Percentiles rank a stretch among this genome's conserved stretches.
Conservation (phyloP, 176 grass and related monocot species). For the Oropetium thomaeum region DNA sequence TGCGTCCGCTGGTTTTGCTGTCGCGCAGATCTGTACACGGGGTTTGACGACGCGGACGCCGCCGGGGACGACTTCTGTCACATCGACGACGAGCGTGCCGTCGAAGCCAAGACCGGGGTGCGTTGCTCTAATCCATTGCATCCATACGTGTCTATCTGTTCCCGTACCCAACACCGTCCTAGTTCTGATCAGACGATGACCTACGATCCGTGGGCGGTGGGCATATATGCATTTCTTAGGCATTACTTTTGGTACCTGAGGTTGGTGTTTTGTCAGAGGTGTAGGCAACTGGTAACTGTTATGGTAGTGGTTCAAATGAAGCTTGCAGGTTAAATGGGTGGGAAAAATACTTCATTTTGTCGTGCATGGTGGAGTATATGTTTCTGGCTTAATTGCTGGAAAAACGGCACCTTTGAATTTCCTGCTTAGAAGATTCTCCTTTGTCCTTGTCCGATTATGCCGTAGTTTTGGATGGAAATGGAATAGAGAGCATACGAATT, state of each 20-base stretch:
- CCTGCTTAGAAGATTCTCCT: neutral
- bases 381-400: neutral
- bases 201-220: neutral
- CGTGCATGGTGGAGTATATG: neutral
- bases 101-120: slow-evolving; percentile 78
- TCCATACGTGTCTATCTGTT: too few relatives aligned
- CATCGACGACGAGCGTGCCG: slow-evolving; percentile 78
- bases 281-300: neutral
- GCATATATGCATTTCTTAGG: neutral
- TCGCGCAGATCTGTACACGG: slow-evolving; percentile 63
- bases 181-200: neutral
- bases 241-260: neutral
- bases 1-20: neutral
- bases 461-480: neutral
- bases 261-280: neutral
- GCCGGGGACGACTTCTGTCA: slow-evolving; percentile 57
- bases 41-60: slow-evolving; percentile 55
- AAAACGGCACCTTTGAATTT: neutral
- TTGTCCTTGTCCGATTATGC: neutral
- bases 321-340: neutral
- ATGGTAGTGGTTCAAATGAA: too few relatives aligned
- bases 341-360: neutral
- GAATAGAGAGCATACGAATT: neutral
- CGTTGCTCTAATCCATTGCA: neutral
- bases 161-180: too few relatives aligned